Conservation (phyloP, 2,329 filamentous ascomycete genomes). For the Fusarium secorum region DNA sequence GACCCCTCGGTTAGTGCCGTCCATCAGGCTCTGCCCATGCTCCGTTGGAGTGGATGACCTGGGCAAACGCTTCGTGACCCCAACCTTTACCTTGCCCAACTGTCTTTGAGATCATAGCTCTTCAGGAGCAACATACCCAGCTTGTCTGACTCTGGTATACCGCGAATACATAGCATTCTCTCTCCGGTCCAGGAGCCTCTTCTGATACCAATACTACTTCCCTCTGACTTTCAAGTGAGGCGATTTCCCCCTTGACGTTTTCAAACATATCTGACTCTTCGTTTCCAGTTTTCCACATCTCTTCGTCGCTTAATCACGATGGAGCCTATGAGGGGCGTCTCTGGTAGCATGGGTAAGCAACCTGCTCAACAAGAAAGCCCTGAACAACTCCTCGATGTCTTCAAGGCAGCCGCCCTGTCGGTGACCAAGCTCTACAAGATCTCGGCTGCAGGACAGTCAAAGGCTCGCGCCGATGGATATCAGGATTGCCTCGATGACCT, state of each 20-base stretch:
- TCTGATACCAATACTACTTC: neutral
- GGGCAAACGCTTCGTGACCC: constrained; percentile 32
- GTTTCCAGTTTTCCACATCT: constrained; percentile 1
- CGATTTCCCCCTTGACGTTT: constrained; percentile 11
- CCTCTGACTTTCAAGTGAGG: constrained; percentile 11
- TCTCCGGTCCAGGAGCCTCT: neutral
- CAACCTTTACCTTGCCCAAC: constrained; percentile 26
- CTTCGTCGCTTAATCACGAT: constrained; percentile 29
- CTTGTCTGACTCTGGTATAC: constrained; percentile 9
- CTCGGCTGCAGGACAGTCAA: constrained; percentile 78
- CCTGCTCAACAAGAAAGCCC: constrained; percentile 52
- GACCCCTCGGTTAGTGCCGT: constrained; percentile 44
- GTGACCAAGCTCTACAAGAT: constrained; percentile 97
- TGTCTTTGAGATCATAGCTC: constrained; percentile 17
- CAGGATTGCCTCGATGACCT: constrained; percentile 94
- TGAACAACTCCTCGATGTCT: constrained; percentile 81
- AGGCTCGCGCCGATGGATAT: constrained; percentile 82
- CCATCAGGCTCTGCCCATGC: constrained; percentile 36
- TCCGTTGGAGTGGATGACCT: constrained; percentile 32
- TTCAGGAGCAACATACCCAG: constrained; percentile 15
- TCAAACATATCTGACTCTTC: constrained; percentile 20
- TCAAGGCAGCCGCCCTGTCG: constrained; percentile 90
- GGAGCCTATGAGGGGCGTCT: constrained; percentile 47
- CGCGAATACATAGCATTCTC: neutral
- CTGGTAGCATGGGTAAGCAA: constrained; percentile 43